Percentiles rank a stretch among this genome's conserved stretches.
phyloP scores from a whole-genome alignment of 2,329 filamentous ascomycete genomes.

The Aspergillus hortae region DNA sequence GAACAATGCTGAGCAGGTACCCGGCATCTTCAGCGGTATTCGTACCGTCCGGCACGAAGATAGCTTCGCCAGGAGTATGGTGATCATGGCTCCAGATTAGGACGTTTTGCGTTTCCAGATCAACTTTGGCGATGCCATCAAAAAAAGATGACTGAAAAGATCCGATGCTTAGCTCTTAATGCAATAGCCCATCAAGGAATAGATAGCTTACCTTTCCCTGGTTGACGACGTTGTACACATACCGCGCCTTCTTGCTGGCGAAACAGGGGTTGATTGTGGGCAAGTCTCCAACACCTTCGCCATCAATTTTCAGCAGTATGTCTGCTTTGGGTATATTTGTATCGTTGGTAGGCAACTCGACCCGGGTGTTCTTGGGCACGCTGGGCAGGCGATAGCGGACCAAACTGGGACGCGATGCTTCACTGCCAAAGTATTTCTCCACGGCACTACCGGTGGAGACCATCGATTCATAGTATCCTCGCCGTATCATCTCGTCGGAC shows the following conservation, averaged over 20 bases:
- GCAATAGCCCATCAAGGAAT: neutral
- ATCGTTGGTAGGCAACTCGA: conserved; percentile 3
- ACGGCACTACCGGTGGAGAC: conserved; percentile 49
- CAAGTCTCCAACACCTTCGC: conserved; percentile 33
- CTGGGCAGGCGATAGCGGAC: conserved; percentile 31
- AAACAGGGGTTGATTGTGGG: conserved; percentile 47
- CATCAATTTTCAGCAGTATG: neutral
- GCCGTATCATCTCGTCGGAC: conserved; percentile 62
- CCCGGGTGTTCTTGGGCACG: conserved; percentile 18
- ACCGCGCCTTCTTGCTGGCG: conserved; percentile 42
- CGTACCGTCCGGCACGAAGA: conserved; percentile 39
- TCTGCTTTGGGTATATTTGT: conserved; percentile 8
- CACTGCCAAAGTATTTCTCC: conserved; percentile 29
- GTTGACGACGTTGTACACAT: conserved; percentile 47
- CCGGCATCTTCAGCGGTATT: conserved; percentile 46
- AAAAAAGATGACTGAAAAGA: conserved; percentile 37
- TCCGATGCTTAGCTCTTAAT: neutral
- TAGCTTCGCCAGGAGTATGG: conserved; percentile 50
- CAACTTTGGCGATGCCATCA: conserved; percentile 50
- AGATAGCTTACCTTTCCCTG: conserved; percentile 32
- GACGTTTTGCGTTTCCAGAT: conserved; percentile 38
- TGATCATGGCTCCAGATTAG: conserved; percentile 44
- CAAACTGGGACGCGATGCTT: conserved; percentile 15
- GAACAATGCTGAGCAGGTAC: conserved; percentile 47
- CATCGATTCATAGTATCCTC: conserved; percentile 67